Percentiles rank a stretch among this genome's conserved stretches.
Conservation (phyloP, 2,329 filamentous ascomycete species). For the Blumeria hordei region DNA sequence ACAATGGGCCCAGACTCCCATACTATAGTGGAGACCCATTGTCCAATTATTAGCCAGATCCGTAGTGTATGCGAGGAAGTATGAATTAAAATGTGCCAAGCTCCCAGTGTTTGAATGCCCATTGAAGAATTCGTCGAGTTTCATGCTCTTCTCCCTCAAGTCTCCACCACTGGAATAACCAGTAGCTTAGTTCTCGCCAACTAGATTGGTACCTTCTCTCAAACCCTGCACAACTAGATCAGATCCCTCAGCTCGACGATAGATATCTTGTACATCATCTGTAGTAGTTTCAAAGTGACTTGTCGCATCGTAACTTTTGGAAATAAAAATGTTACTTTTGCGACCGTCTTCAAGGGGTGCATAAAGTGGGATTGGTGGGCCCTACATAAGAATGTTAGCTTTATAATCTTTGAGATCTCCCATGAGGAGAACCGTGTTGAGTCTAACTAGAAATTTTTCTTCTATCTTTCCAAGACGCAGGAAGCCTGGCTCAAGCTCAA, state of each 20-base stretch:
- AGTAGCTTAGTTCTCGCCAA: conserved; percentile 30
- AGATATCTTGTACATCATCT: conserved; percentile 91
- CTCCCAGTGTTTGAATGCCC: not conserved
- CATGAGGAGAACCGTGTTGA: not conserved
- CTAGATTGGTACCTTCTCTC: conserved; percentile 39
- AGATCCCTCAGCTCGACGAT: conserved; percentile 49
- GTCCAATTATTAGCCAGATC: too few species aligned
- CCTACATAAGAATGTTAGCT: conserved; percentile 18
- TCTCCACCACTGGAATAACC: not conserved
- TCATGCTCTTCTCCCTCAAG: not conserved
- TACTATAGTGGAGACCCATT: too few species aligned
- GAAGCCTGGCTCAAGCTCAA: conserved; percentile 79
- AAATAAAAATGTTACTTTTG: conserved; percentile 86
- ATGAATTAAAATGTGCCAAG: too few species aligned
- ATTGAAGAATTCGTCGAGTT: not conserved
- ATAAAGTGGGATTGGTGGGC: conserved; percentile 76
- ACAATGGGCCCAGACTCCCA: too few species aligned
- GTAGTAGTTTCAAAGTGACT: conserved; percentile 85
- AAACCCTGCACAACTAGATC: conserved; percentile 42
- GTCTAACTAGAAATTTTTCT: conserved; percentile 74
- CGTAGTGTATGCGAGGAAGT: too few species aligned
- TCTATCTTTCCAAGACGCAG: conserved; percentile 82
- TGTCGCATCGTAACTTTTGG: conserved; percentile 93
- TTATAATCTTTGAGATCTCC: not conserved
- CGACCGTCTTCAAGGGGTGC: conserved; percentile 64